phyloP scores from a whole-genome alignment of 768 basidiomycete genomes.

The Suillus decipiens region DNA sequence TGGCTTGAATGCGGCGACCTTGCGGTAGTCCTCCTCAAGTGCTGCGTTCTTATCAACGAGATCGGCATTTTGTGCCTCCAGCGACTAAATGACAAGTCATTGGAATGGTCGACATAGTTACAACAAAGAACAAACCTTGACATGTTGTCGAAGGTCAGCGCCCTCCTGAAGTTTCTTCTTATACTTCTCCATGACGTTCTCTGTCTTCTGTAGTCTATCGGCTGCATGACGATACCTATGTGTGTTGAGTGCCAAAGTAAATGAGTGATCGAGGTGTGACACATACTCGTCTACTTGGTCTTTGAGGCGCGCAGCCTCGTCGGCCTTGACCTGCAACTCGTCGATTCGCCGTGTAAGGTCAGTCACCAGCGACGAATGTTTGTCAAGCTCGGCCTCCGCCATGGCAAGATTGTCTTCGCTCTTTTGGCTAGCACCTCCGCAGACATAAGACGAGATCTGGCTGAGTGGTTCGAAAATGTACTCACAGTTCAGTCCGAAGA shows the following conservation, averaged over 20 bases:
- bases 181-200: slow-evolving; percentile 98
- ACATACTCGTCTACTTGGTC: slow-evolving; percentile 92
- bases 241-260: neutral
- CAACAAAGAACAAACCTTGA: slow-evolving; percentile 57
- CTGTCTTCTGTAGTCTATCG: slow-evolving; percentile 89
- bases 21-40: slow-evolving; percentile 90
- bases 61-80: slow-evolving; percentile 92
- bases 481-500: slow-evolving; percentile 83
- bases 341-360: slow-evolving; percentile 81
- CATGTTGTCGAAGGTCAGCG: slow-evolving; percentile 82
- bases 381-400: slow-evolving; percentile 82
- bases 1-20: slow-evolving; percentile 82
- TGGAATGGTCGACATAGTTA: slow-evolving; percentile 6
- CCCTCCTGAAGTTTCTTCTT: slow-evolving; percentile 98
- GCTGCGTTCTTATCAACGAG: slow-evolving; percentile 90
- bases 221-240: slow-evolving; percentile 86
- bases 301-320: slow-evolving; percentile 77
- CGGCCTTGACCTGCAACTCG: slow-evolving; percentile 76
- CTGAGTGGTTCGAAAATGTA: slow-evolving; percentile 18
- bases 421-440: slow-evolving; percentile 68
- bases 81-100: slow-evolving; percentile 46
- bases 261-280: neutral
- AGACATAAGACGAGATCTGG: slow-evolving; percentile 25
- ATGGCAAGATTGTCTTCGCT: slow-evolving; percentile 89
- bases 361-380: slow-evolving; percentile 63